These are phyloP conservation scores for Colletotrichum sp. DNA, from an alignment of 2,329 filamentous ascomycete species.

Conservation along the genomic window DNA sequence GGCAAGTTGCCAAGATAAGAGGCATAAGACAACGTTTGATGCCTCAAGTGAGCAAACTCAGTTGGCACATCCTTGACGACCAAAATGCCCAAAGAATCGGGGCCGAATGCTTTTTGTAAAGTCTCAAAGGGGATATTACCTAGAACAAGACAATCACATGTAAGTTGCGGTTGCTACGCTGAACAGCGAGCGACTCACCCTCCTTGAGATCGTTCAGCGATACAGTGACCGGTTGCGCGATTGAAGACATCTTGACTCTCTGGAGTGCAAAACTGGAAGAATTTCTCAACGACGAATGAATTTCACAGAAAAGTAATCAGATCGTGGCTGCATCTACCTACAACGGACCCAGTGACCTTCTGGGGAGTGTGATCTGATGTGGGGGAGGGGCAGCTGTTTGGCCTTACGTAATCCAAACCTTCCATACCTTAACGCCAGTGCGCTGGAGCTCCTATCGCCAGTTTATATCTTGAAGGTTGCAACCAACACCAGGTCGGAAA, in stretches of 20 bases:
- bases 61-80: constrained; percentile 85
- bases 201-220: constrained; percentile 65
- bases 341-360: not conserved
- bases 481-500: not conserved
- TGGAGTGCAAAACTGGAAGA: not conserved
- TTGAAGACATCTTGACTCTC: constrained; percentile 43
- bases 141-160: constrained; percentile 34
- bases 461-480: not conserved
- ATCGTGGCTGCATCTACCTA: not conserved
- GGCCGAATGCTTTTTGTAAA: constrained; percentile 84
- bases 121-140: constrained; percentile 71
- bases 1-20: constrained; percentile 88
- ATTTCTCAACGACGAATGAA: not conserved
- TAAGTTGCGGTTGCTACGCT: not conserved
- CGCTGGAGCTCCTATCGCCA: constrained; percentile 2
- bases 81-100: constrained; percentile 88
- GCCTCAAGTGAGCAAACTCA: constrained; percentile 74
- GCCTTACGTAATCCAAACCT: constrained; percentile 8
- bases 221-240: constrained; percentile 64
- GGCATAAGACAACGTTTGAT: constrained; percentile 80
- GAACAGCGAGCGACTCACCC: constrained; percentile 44
- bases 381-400: not conserved
- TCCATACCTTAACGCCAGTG: not conserved
- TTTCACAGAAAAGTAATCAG: not conserved
- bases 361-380: not conserved